Evolutionary conservation across 2,329 filamentous ascomycete species (phyloP).

Genomic region (Cladobotryum mycophilum): DNA sequence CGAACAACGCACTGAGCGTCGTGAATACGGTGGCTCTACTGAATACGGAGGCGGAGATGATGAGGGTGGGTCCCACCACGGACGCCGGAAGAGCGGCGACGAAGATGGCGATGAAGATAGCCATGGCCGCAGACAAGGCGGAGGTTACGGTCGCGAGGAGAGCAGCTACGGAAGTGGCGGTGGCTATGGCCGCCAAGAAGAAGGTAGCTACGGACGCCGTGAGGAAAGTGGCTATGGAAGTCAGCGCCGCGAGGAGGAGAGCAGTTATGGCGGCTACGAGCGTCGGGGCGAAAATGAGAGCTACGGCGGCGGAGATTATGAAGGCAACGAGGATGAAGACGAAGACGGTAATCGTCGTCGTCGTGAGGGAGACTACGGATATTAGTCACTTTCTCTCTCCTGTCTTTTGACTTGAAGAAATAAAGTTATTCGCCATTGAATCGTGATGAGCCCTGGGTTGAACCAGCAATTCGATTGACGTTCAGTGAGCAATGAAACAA

Average conservation of each 20-base stretch:
- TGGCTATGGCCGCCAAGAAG: slow-evolving; percentile 14
- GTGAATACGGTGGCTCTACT: slow-evolving; percentile 36
- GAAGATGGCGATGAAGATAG: slow-evolving; percentile 17
- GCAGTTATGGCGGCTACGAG: slow-evolving; percentile 17
- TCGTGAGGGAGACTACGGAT: slow-evolving; percentile 18
- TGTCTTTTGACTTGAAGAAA: too few species aligned
- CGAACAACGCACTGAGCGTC: slow-evolving; percentile 51
- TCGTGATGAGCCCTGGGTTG: too few species aligned
- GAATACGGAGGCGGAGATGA: slow-evolving; percentile 19
- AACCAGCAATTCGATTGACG: too few species aligned
- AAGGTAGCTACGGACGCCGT: slow-evolving; percentile 16
- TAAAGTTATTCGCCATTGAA: too few species aligned
- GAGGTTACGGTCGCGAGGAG: slow-evolving; percentile 16
- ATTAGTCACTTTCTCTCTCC: too few species aligned
- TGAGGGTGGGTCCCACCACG: slow-evolving; percentile 8
- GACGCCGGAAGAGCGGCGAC: slow-evolving; percentile 11
- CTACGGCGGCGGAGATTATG: slow-evolving; percentile 12
- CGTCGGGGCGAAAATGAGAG: slow-evolving; percentile 13
- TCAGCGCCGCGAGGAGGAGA: slow-evolving; percentile 15
- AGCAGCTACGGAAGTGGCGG: slow-evolving; percentile 18
- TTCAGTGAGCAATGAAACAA: too few species aligned
- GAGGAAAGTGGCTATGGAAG: slow-evolving; percentile 13
- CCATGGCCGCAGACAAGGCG: slow-evolving; percentile 12
- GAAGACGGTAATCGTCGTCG: too few species aligned
- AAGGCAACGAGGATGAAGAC: slow-evolving; percentile 6